Evolutionary conservation across 257 asterid species (phyloP), one percentile per base, ranked within the genome.

Genomic region (Solanum chilense): DNA sequence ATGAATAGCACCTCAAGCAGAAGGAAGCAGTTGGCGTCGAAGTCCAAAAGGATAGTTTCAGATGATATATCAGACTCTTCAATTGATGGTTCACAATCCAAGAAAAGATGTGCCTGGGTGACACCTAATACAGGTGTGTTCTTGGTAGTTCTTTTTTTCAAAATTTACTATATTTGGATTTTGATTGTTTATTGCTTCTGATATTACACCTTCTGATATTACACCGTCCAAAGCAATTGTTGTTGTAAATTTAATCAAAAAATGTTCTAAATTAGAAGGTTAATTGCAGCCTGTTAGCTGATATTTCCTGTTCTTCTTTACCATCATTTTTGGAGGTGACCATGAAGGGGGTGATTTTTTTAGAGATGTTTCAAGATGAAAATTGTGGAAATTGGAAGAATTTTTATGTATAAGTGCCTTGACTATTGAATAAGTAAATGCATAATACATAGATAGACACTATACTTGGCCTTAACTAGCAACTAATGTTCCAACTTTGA

Each of bases 91-190:
- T 92, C 89, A 31, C 87, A 86, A 87, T 91, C 90, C 45, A 94
- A 94, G 93, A 97, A 93, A 90, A 95, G 97, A 93, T 97, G 99
- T 90, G 90, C 96, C 83, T 97, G 99, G 99, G 98, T 95, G 86
- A 97, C 98, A 39, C 92, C 96, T 5, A 97, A 90, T 89, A 94
- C 98, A 84, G 98, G 98, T 94, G 95, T 37, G 92, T 68, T 64
- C 60, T 27, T 64, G 18, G 60, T 42, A 23, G 37, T 9, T 74
- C 88, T 12, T 87, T 78, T 86, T 86, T 58, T 82, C 20, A 81
- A 92, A 66, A 7, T 82, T 89, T 42, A 91, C 88, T 39, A 84
- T 90, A 66, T 90, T 89, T 0, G 5, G 13, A 23, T 68, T 85
- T 73, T 27, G 80, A 42, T 16, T 84, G 12, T 62, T 16, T 35